Evolutionary conservation across 1,139 yeast species (phyloP).

Genomic region (Blastobotrys indianensis): DNA sequence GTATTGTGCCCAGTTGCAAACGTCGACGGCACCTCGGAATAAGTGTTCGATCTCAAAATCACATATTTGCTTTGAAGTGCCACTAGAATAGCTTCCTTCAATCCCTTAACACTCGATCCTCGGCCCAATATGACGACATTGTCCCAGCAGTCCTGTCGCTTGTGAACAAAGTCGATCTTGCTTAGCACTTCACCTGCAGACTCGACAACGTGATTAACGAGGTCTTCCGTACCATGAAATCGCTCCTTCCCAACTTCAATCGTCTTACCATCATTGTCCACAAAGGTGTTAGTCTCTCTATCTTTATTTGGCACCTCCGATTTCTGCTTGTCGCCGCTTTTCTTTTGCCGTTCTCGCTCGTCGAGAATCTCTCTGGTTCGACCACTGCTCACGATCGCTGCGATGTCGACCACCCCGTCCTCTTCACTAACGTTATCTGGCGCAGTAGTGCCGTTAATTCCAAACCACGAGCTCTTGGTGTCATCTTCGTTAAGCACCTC

Average conservation of each 20-base stretch:
- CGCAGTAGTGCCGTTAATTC: conserved; percentile 41
- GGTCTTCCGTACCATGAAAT: conserved; percentile 64
- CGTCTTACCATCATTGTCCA: conserved; percentile 50
- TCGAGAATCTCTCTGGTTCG: conserved; percentile 61
- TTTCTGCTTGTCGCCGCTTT: conserved; percentile 32
- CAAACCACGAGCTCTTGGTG: conserved; percentile 55
- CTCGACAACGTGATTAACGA: conserved; percentile 50
- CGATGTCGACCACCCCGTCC: conserved; percentile 80
- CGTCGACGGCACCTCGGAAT: conserved; percentile 36
- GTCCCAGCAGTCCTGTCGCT: conserved; percentile 83
- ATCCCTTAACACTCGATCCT: conserved; percentile 68
- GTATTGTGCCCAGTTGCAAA: conserved; percentile 34
- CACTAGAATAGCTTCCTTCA: conserved; percentile 62
- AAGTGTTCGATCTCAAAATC: conserved; percentile 37
- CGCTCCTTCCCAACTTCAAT: conserved; percentile 77
- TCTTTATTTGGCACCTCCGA: conserved; percentile 38
- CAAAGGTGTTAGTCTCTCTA: conserved; percentile 56
- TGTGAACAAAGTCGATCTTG: conserved; percentile 58
- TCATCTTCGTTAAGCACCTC: conserved; percentile 66
- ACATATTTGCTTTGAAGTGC: conserved; percentile 56
- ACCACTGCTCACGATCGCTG: conserved; percentile 78
- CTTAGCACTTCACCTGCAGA: conserved; percentile 50
- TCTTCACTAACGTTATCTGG: conserved; percentile 40
- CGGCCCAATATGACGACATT: conserved; percentile 75
- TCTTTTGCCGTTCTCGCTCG: conserved; percentile 47